These are phyloP conservation scores for Xylariales sp. DNA, from an alignment of 2,329 filamentous ascomycete species.

Conservation along the genomic window DNA sequence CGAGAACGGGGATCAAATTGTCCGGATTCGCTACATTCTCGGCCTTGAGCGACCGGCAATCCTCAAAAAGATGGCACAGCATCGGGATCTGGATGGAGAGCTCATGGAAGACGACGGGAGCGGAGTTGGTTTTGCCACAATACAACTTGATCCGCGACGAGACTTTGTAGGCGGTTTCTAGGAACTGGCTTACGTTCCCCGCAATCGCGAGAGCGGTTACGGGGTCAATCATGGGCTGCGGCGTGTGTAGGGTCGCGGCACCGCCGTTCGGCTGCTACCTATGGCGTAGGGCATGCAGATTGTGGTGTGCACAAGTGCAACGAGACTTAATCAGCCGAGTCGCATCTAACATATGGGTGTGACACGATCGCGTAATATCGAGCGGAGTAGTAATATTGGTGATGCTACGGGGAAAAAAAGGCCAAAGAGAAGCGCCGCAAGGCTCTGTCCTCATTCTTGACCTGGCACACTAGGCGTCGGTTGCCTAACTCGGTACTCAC, in stretches of 20 bases:
- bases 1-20: conserved; percentile 15
- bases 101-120: background rate
- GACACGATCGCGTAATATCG: conserved; percentile 2
- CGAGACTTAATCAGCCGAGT: background rate
- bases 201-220: conserved; percentile 23
- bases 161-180: conserved; percentile 19
- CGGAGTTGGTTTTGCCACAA: conserved; percentile 5
- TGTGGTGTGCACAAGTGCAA: background rate
- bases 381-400: background rate
- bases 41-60: conserved; percentile 14
- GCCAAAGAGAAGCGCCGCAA: background rate
- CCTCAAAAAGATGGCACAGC: conserved; percentile 12
- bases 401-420: conserved; percentile 2
- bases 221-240: conserved; percentile 14
- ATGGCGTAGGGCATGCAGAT: background rate
- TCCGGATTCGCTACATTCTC: conserved; percentile 8
- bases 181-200: conserved; percentile 19
- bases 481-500: background rate
- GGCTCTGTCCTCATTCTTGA: background rate
- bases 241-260: conserved; percentile 7
- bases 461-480: background rate
- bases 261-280: conserved; percentile 1
- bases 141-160: conserved; percentile 16
- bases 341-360: background rate
- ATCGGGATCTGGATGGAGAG: conserved; percentile 13